These are phyloP conservation scores for Teunomyces panamensis DNA, from an alignment of 805 yeast species.

Conservation along the genomic window DNA sequence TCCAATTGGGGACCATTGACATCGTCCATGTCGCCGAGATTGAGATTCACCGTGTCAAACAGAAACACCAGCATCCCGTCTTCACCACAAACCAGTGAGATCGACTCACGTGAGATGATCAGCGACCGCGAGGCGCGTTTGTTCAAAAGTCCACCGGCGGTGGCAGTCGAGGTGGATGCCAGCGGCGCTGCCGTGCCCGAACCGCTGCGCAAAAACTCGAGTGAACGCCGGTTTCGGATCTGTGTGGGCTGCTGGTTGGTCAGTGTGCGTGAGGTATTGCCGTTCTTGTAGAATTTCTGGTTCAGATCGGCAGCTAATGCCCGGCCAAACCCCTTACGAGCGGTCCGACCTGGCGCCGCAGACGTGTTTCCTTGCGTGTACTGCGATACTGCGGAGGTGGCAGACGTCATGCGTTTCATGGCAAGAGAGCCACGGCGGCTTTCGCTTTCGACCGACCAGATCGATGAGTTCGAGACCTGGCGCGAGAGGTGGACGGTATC, in stretches of 20 bases:
- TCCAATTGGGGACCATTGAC: conserved; percentile 21
- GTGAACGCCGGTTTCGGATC: conserved; percentile 17
- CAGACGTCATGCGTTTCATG: conserved; percentile 29
- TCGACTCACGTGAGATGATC: conserved; percentile 31
- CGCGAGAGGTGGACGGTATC: conserved; percentile 12
- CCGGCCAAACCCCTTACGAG: conserved; percentile 39
- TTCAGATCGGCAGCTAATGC: conserved; percentile 35
- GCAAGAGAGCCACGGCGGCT: conserved; percentile 24
- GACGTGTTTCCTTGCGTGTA: conserved; percentile 16
- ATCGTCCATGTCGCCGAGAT: conserved; percentile 10
- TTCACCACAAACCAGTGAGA: conserved; percentile 17
- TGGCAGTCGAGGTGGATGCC: not conserved
- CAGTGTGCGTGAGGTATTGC: conserved; percentile 9
- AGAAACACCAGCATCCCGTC: conserved; percentile 36
- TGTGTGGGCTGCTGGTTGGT: not conserved
- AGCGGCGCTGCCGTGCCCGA: conserved; percentile 1
- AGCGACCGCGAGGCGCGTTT: conserved; percentile 36
- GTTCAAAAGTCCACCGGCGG: conserved; percentile 13
- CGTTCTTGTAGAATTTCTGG: conserved; percentile 19
- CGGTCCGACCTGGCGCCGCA: conserved; percentile 8
- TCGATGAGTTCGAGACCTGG: conserved; percentile 30
- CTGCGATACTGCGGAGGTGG: conserved; percentile 28
- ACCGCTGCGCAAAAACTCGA: conserved; percentile 22
- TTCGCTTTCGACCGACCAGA: conserved; percentile 36
- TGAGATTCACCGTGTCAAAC: conserved; percentile 27